Percentiles rank a stretch among this genome's conserved stretches.
phyloP scores from a whole-genome alignment of 2,329 filamentous ascomycete genomes.

The Bipolaris bicolor region DNA sequence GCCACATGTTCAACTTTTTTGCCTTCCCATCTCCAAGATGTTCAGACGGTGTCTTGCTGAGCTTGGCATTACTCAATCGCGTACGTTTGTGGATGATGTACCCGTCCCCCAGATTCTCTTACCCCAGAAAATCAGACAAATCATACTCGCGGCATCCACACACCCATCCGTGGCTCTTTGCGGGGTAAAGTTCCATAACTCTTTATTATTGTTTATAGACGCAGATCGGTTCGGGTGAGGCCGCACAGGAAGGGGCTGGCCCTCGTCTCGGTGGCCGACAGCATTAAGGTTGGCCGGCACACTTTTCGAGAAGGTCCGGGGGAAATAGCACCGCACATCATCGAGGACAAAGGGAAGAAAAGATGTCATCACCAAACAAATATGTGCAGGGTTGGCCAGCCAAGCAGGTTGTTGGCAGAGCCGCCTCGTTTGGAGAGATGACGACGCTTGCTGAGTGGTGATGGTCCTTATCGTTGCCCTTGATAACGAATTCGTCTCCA shows the following conservation, averaged over 20 bases:
- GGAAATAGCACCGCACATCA: neutral
- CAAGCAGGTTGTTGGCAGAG: conserved; percentile 8
- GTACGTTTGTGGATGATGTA: neutral
- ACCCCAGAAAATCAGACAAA: conserved; percentile 9
- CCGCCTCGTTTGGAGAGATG: conserved; percentile 4
- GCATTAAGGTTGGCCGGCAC: neutral
- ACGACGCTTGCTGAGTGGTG: neutral
- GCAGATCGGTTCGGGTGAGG: neutral
- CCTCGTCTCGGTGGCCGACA: neutral
- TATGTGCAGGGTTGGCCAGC: conserved; percentile 6
- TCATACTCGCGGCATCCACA: neutral
- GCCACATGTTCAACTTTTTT: neutral
- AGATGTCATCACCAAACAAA: no score
- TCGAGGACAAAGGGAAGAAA: neutral
- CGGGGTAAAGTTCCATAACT: conserved; percentile 3
- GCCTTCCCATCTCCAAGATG: neutral
- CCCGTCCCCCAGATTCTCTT: conserved; percentile 6
- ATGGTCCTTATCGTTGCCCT: no score
- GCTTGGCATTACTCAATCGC: conserved; percentile 20
- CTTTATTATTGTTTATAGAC: neutral
- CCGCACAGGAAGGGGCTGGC: neutral
- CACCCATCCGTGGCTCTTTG: neutral
- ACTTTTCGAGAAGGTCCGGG: neutral
- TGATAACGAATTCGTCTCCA: neutral
- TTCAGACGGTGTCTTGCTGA: neutral